These are phyloP conservation scores for Cyberlindnera suaveolens DNA, from an alignment of 805 yeast species.

Conservation along the genomic window DNA sequence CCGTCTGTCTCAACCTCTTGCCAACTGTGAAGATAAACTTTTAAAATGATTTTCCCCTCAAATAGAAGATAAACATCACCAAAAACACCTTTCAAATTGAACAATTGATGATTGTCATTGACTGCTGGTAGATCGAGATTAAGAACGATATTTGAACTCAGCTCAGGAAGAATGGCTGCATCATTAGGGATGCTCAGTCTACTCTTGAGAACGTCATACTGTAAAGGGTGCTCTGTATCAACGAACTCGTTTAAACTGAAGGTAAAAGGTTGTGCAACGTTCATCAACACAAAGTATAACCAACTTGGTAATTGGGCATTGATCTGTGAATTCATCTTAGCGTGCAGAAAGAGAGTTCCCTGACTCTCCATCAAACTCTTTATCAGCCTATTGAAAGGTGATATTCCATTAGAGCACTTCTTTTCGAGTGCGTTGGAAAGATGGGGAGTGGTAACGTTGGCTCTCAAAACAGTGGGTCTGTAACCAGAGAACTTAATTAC, in stretches of 20 bases:
- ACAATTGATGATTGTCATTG: slow-evolving; percentile 7
- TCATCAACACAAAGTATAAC: slow-evolving; percentile 9
- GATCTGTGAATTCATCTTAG: slow-evolving; percentile 4
- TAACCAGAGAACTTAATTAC: not conserved
- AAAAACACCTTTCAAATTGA: slow-evolving; percentile 6
- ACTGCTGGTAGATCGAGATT: slow-evolving; percentile 5
- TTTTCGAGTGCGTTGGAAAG: slow-evolving; percentile 4
- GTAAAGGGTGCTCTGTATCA: not conserved
- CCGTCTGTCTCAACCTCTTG: slow-evolving; percentile 12
- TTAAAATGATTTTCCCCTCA: slow-evolving; percentile 8
- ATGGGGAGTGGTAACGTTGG: slow-evolving; percentile 1
- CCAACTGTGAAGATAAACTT: slow-evolving; percentile 18
- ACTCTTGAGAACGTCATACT: slow-evolving; percentile 1
- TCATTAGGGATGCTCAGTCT: slow-evolving; percentile 7
- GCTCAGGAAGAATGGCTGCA: slow-evolving; percentile 3
- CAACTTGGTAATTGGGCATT: slow-evolving; percentile 15
- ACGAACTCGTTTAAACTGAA: not conserved
- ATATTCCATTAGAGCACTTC: slow-evolving; percentile 15
- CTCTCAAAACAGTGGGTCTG: not conserved
- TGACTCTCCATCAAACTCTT: slow-evolving; percentile 3
- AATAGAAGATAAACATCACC: slow-evolving; percentile 13
- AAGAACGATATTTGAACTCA: slow-evolving; percentile 2
- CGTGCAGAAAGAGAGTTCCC: slow-evolving; percentile 7
- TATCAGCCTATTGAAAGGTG: slow-evolving; percentile 15
- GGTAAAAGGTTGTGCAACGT: slow-evolving; percentile 8